These are phyloP conservation scores for Euphorbia celastroides DNA, from an alignment of 441 rosid species.

Conservation along the genomic window DNA sequence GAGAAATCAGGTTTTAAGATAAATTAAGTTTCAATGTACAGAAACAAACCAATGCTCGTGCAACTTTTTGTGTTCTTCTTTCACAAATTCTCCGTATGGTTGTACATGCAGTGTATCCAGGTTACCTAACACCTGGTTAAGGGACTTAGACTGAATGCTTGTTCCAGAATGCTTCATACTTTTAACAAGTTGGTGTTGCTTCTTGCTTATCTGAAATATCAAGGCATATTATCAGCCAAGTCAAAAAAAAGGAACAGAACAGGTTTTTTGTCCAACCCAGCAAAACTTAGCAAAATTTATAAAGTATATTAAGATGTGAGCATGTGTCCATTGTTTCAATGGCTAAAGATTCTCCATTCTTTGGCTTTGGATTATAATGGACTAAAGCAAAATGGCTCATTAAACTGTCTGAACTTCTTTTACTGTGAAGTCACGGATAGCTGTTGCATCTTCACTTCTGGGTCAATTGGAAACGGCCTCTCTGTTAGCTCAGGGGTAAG, in stretches of 20 bases:
- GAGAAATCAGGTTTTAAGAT: slow-evolving; percentile 1
- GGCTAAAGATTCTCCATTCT: too few species aligned
- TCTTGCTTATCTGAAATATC: slow-evolving; percentile 80
- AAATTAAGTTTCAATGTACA: slow-evolving; percentile 1
- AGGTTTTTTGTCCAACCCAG: background rate
- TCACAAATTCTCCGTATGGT: slow-evolving; percentile 84
- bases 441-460: too few species aligned
- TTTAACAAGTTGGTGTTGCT: slow-evolving; percentile 84
- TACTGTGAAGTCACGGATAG: too few species aligned
- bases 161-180: slow-evolving; percentile 81
- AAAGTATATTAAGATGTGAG: background rate
- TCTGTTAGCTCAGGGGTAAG: too few species aligned
- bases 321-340: too few species aligned
- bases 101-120: slow-evolving; percentile 63
- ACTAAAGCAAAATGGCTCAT: too few species aligned
- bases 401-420: too few species aligned
- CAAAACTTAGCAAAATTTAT: background rate
- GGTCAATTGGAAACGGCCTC: too few species aligned
- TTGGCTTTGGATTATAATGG: too few species aligned
- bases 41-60: slow-evolving; percentile 67
- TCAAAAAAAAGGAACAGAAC: slow-evolving; percentile 15
- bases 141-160: slow-evolving; percentile 66
- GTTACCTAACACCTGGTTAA: slow-evolving; percentile 69
- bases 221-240: slow-evolving; percentile 19
- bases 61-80: slow-evolving; percentile 84